These are phyloP conservation scores for Penicillium sp. DNA, from an alignment of 2,329 filamentous ascomycete genomes.

Conservation along the genomic window DNA sequence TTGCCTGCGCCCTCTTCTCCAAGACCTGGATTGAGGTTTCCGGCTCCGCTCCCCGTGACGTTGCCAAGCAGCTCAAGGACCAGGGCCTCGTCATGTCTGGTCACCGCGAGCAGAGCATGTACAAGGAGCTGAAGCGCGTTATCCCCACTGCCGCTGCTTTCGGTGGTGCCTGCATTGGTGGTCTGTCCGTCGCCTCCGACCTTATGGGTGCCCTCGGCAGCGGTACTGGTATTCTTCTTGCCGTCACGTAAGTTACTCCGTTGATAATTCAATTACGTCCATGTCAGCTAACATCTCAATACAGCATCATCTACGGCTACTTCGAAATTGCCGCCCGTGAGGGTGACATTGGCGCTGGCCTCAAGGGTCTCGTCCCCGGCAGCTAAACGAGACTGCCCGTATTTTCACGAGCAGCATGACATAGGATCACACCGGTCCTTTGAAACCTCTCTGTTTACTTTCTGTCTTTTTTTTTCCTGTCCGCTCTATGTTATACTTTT, in stretches of 20 bases:
- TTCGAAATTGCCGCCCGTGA: constrained; percentile 99
- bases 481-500: constrained; percentile 24
- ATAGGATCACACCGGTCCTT: constrained; percentile 23
- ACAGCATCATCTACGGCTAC: constrained; percentile 96
- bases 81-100: constrained; percentile 99
- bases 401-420: constrained; percentile 37
- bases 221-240: constrained; percentile 95
- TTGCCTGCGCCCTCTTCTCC: constrained; percentile 96
- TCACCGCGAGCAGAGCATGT: constrained; percentile 99
- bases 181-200: constrained; percentile 91
- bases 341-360: constrained; percentile 78
- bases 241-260: constrained; percentile 79
- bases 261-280: not conserved
- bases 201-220: constrained; percentile 93
- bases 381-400: constrained; percentile 36
- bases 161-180: constrained; percentile 97
- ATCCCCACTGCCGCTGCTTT: constrained; percentile 98
- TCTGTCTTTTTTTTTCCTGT: constrained; percentile 25
- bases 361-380: constrained; percentile 63
- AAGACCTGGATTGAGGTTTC: constrained; percentile 99
- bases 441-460: constrained; percentile 24
- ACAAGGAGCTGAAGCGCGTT: constrained; percentile 99
- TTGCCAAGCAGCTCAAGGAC: constrained; percentile 99
- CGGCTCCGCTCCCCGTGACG: constrained; percentile 93
- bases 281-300: constrained; percentile 31